Evolutionary conservation across 2,329 filamentous ascomycete species (phyloP).

Genomic region (Ophiocordyceps robertsii): DNA sequence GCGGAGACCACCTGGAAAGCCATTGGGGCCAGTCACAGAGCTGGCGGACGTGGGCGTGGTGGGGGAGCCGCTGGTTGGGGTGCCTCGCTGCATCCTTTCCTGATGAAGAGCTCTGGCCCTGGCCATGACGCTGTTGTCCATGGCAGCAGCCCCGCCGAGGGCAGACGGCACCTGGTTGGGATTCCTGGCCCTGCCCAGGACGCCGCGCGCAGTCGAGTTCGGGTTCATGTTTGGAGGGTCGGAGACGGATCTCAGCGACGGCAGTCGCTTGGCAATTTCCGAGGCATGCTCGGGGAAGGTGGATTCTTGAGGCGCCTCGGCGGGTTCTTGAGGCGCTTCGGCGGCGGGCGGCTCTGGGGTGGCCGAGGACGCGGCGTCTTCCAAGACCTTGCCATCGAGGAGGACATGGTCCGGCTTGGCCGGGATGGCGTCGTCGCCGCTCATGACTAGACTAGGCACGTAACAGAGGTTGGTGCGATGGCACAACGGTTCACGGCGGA

Average conservation of each 20-base stretch:
- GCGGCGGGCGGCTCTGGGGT: constrained; percentile 33
- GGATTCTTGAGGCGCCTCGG: constrained; percentile 32
- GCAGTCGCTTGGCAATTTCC: constrained; percentile 34
- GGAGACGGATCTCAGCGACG: constrained; percentile 46
- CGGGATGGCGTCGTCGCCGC: constrained; percentile 24
- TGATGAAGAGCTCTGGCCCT: constrained; percentile 33
- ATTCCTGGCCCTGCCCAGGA: constrained; percentile 52
- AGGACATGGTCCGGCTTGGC: constrained; percentile 32
- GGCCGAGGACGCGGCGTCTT: constrained; percentile 27
- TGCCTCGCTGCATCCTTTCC: constrained; percentile 30
- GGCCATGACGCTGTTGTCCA: constrained; percentile 29
- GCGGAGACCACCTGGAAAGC: constrained; percentile 28
- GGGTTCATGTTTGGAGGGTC: constrained; percentile 55
- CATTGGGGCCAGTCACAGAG: constrained; percentile 23
- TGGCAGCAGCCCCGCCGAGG: constrained; percentile 16
- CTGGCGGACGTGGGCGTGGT: constrained; percentile 17
- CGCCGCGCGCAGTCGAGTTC: constrained; percentile 73
- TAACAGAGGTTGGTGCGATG: neutral
- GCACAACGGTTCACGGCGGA: neutral
- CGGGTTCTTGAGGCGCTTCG: constrained; percentile 31
- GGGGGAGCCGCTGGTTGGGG: constrained; percentile 14
- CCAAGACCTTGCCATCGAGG: constrained; percentile 16
- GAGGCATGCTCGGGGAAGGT: constrained; percentile 13
- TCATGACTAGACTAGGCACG: constrained; percentile 6
- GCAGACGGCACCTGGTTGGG: constrained; percentile 28